These are phyloP conservation scores for Penstemon newberryi DNA, from an alignment of 257 asterid genomes.

Conservation along the genomic window DNA sequence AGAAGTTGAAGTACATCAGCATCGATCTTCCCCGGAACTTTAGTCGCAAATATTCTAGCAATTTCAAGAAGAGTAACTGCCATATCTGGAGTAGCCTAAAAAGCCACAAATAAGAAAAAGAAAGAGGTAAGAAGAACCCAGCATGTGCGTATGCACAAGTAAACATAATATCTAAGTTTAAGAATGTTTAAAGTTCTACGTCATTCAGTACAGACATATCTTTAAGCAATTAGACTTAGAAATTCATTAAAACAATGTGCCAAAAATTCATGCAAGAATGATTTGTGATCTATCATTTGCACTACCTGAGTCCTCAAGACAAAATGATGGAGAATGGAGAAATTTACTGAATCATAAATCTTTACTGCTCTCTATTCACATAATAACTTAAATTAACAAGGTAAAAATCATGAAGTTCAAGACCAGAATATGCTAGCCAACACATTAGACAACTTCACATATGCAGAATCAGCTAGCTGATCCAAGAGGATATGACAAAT, in stretches of 20 bases:
- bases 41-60: slow-evolving; percentile 95
- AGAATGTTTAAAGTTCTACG: slow-evolving; percentile 10
- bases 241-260: slow-evolving; percentile 9
- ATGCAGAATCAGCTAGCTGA: background rate
- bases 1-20: slow-evolving; percentile 98
- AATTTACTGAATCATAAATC: no score
- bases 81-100: slow-evolving; percentile 98
- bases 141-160: slow-evolving; percentile 5
- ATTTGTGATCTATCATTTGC: no score
- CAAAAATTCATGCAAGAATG: slow-evolving; percentile 12
- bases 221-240: slow-evolving; percentile 1
- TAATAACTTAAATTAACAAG: no score
- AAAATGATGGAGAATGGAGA: no score
- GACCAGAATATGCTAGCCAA: no score
- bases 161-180: slow-evolving; percentile 16
- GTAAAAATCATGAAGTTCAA: no score
- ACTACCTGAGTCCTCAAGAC: no score
- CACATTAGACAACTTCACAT: no score
- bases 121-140: slow-evolving; percentile 24
- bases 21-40: slow-evolving; percentile 98
- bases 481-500: background rate
- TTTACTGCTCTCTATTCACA: no score
- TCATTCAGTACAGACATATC: slow-evolving; percentile 4
- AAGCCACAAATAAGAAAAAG: slow-evolving; percentile 34
- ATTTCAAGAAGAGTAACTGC: slow-evolving; percentile 99